Evolutionary conservation across 2,329 filamentous ascomycete genomes (phyloP).

Genomic region (Cryoendolithus antarcticus): DNA sequence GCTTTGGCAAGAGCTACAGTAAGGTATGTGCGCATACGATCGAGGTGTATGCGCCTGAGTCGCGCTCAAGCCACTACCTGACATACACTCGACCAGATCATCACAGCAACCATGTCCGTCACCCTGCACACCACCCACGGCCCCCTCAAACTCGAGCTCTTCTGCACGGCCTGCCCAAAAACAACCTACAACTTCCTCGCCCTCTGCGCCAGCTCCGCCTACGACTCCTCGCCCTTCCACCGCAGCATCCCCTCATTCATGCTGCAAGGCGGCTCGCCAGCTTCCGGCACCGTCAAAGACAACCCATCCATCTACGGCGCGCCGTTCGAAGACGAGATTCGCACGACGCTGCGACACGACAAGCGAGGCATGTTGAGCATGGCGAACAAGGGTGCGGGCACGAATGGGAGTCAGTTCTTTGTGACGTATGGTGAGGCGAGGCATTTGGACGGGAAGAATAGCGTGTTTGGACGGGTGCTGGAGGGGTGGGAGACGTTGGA

Average conservation of each 20-base stretch:
- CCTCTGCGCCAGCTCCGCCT: conserved; percentile 68
- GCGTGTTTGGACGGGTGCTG: conserved; percentile 65
- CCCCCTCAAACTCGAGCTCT: conserved; percentile 88
- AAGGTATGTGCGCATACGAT: no score
- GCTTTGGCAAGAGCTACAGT: no score
- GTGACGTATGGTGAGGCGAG: conserved; percentile 64
- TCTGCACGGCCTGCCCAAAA: conserved; percentile 88
- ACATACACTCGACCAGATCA: no score
- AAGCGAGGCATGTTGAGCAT: conserved; percentile 86
- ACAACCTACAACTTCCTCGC: conserved; percentile 85
- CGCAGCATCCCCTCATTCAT: conserved; percentile 73
- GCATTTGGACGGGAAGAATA: conserved; percentile 74
- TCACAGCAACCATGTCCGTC: conserved; percentile 30
- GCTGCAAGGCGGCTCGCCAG: conserved; percentile 56
- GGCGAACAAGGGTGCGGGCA: conserved; percentile 89
- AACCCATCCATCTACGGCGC: conserved; percentile 58
- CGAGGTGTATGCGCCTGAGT: no score
- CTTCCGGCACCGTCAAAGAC: conserved; percentile 27
- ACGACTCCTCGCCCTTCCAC: conserved; percentile 64
- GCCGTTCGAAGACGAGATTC: conserved; percentile 70
- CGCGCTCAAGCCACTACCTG: no score
- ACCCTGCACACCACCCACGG: conserved; percentile 76
- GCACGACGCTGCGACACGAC: conserved; percentile 67
- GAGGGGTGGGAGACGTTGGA: conserved; percentile 50
- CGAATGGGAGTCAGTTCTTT: conserved; percentile 87